These are phyloP conservation scores for Erysimum cheiri DNA, from an alignment of 441 rosid species.

Conservation along the genomic window DNA sequence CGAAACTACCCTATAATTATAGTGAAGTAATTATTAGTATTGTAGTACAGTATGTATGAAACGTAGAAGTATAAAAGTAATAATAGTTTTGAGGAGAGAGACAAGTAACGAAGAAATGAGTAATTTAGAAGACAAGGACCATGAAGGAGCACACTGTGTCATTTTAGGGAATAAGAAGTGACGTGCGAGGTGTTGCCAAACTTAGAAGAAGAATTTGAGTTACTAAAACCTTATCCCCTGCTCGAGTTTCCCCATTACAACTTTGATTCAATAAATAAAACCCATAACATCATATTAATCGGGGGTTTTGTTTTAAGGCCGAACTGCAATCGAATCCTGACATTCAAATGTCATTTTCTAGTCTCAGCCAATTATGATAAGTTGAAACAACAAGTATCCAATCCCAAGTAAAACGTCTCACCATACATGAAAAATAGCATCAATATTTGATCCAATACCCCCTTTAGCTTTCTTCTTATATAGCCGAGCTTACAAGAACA, in stretches of 20 bases:
- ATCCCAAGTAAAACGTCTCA: slow-evolving; percentile 29
- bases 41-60: background rate
- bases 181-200: background rate
- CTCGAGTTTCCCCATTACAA: slow-evolving; percentile 6
- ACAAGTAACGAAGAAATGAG: background rate
- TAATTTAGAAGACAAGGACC: background rate
- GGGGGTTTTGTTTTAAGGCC: background rate
- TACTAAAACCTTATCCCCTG: background rate
- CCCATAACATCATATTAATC: slow-evolving; percentile 10
- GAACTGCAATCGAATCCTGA: slow-evolving; percentile 14
- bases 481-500: slow-evolving; percentile 65
- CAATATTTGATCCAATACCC: slow-evolving; percentile 22
- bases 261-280: background rate
- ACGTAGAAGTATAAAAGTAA: background rate
- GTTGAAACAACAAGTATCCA: slow-evolving; percentile 29
- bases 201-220: background rate
- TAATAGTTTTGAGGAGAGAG: background rate
- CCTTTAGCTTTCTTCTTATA: slow-evolving; percentile 22
- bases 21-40: no score
- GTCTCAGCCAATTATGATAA: slow-evolving; percentile 35
- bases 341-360: slow-evolving; percentile 27
- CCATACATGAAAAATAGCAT: slow-evolving; percentile 26
- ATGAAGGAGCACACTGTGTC: background rate
- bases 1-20: background rate
- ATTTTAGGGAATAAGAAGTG: background rate